phyloP scores from a whole-genome alignment of 305 asterid genomes.

The Salvia sclarea region DNA sequence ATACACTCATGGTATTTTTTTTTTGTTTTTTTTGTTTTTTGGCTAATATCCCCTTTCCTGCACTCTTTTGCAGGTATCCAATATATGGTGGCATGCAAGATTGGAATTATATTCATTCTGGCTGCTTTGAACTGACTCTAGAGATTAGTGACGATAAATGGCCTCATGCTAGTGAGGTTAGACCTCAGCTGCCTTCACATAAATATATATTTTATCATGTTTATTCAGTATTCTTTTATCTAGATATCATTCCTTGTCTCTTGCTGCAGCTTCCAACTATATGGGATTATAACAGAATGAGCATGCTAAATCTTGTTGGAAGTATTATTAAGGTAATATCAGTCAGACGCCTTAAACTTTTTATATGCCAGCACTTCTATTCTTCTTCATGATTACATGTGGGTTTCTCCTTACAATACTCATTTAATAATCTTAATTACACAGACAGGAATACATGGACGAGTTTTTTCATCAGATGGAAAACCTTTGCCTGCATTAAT shows the following conservation, averaged over 20 bases:
- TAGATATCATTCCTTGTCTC: conserved; percentile 25
- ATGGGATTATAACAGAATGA: conserved; percentile 78
- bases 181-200: conserved; percentile 32
- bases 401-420: conserved; percentile 23
- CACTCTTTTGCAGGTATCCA: conserved; percentile 76
- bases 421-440: conserved; percentile 26
- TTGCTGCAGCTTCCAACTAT: conserved; percentile 70
- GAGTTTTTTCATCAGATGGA: conserved; percentile 77
- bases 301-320: conserved; percentile 84
- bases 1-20: not conserved
- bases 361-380: not conserved
- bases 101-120: conserved; percentile 80
- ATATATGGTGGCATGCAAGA: conserved; percentile 99
- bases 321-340: conserved; percentile 66
- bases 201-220: not conserved
- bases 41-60: conserved; percentile 17
- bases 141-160: conserved; percentile 96
- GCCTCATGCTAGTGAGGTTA: conserved; percentile 86
- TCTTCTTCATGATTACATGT: not conserved
- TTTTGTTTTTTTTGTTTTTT: too few relatives aligned
- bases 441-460: conserved; percentile 90
- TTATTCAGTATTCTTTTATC: conserved; percentile 4
- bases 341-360: not conserved
- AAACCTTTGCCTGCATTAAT: conserved; percentile 79
- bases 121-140: conserved; percentile 89